Conservation (phyloP, 1,139 yeast genomes). For the Geotrichum siamense region DNA sequence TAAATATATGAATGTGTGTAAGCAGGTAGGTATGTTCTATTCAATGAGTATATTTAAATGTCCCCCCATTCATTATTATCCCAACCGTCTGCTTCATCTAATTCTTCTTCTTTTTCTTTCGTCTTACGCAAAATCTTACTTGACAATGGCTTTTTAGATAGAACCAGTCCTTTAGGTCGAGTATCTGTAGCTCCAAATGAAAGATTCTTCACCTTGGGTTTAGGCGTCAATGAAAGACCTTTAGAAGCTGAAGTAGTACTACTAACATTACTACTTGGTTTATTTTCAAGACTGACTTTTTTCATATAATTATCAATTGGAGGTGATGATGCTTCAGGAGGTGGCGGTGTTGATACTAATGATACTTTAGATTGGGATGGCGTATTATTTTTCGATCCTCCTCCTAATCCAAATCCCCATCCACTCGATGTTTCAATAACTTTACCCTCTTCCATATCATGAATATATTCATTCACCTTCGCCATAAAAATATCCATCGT, state of each 20-base stretch:
- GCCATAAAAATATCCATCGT: slow-evolving; percentile 59
- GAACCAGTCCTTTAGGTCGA: background rate
- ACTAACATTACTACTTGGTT: too few species aligned
- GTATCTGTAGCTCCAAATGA: slow-evolving; percentile 13
- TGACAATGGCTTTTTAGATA: background rate
- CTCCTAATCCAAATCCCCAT: slow-evolving; percentile 3
- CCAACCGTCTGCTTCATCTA: slow-evolving; percentile 16
- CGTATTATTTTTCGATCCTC: slow-evolving; percentile 7
- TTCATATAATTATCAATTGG: background rate
- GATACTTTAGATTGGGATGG: too few species aligned
- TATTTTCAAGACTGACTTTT: too few species aligned
- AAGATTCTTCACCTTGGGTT: background rate
- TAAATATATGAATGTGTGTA: too few species aligned
- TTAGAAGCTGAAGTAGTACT: too few species aligned
- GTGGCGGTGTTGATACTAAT: slow-evolving; percentile 2
- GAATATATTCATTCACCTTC: slow-evolving; percentile 58
- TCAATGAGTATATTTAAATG: slow-evolving; percentile 4
- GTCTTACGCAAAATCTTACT: too few species aligned
- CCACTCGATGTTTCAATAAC: background rate
- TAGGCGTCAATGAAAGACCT: too few species aligned
- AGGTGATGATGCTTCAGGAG: background rate
- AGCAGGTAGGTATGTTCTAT: too few species aligned
- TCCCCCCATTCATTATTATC: slow-evolving; percentile 18
- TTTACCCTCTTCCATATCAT: slow-evolving; percentile 13
- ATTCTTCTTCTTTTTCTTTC: slow-evolving; percentile 1